Conservation (phyloP, 2,329 filamentous ascomycete species). For the Ceratocystis smalleyi region DNA sequence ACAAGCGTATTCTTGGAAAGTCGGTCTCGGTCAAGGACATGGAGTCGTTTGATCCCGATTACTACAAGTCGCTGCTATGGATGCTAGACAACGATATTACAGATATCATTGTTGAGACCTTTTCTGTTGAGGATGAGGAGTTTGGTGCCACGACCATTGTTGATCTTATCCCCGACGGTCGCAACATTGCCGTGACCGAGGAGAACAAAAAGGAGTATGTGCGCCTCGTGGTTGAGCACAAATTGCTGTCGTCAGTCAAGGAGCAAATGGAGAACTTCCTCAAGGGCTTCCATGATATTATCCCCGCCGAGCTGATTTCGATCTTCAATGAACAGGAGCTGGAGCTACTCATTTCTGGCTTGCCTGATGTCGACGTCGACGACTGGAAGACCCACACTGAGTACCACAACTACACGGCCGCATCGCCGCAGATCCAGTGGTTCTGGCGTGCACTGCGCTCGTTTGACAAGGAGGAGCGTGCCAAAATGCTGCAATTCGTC, state of each 20-base stretch:
- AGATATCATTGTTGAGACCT: constrained; percentile 91
- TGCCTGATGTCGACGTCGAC: constrained; percentile 93
- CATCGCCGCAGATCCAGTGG: constrained; percentile 95
- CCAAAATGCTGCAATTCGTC: constrained; percentile 93
- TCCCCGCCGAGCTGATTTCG: constrained; percentile 79
- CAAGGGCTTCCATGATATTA: constrained; percentile 94
- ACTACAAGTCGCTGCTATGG: constrained; percentile 97
- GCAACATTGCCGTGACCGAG: constrained; percentile 84
- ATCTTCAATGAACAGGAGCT: constrained; percentile 99
- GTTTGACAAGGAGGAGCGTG: constrained; percentile 96
- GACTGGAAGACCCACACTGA: constrained; percentile 99
- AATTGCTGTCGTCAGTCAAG: constrained; percentile 77
- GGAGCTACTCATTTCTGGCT: constrained; percentile 85
- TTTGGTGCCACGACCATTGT: constrained; percentile 82
- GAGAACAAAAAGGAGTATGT: constrained; percentile 99
- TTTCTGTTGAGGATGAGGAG: constrained; percentile 83
- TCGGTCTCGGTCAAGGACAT: constrained; percentile 96
- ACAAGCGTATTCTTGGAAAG: constrained; percentile 92
- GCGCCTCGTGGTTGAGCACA: constrained; percentile 84
- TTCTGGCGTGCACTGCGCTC: constrained; percentile 97
- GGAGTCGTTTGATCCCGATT: constrained; percentile 95
- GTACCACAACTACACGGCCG: constrained; percentile 92
- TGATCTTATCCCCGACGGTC: constrained; percentile 74
- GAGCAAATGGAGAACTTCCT: constrained; percentile 90
- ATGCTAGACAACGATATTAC: constrained; percentile 98